Conservation (phyloP, 495 filamentous ascomycete genomes). For the Penicillium fimorum region DNA sequence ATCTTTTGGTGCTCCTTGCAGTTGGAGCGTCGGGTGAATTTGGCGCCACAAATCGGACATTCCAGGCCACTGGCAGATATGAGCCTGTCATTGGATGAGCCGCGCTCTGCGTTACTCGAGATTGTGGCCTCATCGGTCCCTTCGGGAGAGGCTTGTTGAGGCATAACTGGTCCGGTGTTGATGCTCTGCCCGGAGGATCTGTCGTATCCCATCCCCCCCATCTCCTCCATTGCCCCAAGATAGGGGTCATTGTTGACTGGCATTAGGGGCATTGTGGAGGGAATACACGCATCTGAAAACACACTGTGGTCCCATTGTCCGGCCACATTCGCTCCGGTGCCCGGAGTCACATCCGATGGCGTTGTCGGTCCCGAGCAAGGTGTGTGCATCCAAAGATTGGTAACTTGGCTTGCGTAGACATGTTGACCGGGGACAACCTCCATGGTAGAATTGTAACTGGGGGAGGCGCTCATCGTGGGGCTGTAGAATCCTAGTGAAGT, state of each 20-base stretch:
- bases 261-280: background rate
- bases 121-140: background rate
- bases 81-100: slow-evolving; percentile 2
- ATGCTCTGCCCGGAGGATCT: background rate
- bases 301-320: slow-evolving; percentile 16
- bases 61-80: slow-evolving; percentile 52
- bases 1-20: slow-evolving; percentile 87
- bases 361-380: slow-evolving; percentile 21
- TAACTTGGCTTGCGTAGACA: slow-evolving; percentile 11
- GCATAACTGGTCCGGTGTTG: background rate
- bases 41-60: slow-evolving; percentile 74
- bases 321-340: slow-evolving; percentile 2
- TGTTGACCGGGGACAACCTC: slow-evolving; percentile 16
- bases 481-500: slow-evolving; percentile 30
- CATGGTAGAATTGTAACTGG: slow-evolving; percentile 25
- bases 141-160: slow-evolving; percentile 1
- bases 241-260: background rate
- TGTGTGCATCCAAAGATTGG: slow-evolving; percentile 26
- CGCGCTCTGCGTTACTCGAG: slow-evolving; percentile 2
- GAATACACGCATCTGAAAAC: background rate
- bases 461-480: slow-evolving; percentile 27
- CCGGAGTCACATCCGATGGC: slow-evolving; percentile 6
- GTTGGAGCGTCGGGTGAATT: slow-evolving; percentile 87
- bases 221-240: background rate
- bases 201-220: background rate